These are phyloP conservation scores for Coemansia sp. DNA, from an alignment of 192 early-diverging fungal species.

Conservation along the genomic window DNA sequence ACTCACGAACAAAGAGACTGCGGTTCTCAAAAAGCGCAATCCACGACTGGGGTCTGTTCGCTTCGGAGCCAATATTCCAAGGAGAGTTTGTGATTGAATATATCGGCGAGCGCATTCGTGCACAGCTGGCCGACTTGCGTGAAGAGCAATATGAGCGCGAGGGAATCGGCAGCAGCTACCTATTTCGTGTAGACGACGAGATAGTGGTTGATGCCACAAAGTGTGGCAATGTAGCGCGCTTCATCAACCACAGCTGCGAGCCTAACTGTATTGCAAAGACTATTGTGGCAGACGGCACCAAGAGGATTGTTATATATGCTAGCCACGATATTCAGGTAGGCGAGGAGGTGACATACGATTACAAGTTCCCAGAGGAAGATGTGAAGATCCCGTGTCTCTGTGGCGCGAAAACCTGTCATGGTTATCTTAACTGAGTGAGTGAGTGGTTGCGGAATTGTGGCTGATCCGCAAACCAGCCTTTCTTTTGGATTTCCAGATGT, in stretches of 20 bases:
- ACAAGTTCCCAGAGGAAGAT: conserved; percentile 70
- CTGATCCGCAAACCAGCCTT: background rate
- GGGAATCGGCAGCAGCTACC: conserved; percentile 92
- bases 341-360: conserved; percentile 99
- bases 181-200: conserved; percentile 96
- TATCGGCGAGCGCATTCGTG: conserved; percentile 93
- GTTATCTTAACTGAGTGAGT: conserved; percentile 66
- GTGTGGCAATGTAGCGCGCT: conserved; percentile 95
- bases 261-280: conserved; percentile 98
- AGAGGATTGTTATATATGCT: conserved; percentile 98
- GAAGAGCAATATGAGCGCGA: conserved; percentile 92
- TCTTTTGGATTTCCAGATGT: conserved; percentile 1
- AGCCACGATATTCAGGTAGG: conserved; percentile 89
- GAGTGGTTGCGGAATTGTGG: conserved; percentile 1
- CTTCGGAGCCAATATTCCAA: conserved; percentile 88
- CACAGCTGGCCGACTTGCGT: conserved; percentile 91
- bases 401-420: conserved; percentile 81
- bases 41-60: conserved; percentile 99
- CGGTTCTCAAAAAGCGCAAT: conserved; percentile 92
- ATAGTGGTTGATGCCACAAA: conserved; percentile 97
- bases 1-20: conserved; percentile 86
- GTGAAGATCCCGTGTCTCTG: conserved; percentile 97
- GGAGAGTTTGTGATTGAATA: conserved; percentile 99
- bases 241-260: conserved; percentile 99
- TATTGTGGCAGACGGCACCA: conserved; percentile 87